Evolutionary conservation across 495 filamentous ascomycete species (phyloP), one percentile per base, ranked within the genome.

Genomic region (Cladorrhinum samala): DNA sequence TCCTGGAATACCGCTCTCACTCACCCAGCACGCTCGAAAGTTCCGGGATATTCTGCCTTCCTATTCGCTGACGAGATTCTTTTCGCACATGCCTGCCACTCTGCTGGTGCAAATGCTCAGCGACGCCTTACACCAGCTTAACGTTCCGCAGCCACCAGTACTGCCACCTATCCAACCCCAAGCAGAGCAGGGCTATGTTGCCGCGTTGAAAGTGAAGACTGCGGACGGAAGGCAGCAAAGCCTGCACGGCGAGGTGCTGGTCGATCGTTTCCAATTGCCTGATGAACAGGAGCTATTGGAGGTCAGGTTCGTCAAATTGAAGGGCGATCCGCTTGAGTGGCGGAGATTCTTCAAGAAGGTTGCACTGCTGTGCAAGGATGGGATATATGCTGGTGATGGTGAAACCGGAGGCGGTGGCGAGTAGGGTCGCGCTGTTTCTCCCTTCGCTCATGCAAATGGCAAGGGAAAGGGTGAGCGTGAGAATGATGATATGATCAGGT

Each of bases 321-420:
- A 94, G 71, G 93, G 94, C 11, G 93, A 99, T 75, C 94, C 94
- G 9, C 68, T 99, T 25, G 93, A 96, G 77, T 99, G 93, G 93
- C 78, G 93, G 51, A 78, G 93, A 46, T 92, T 99, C 65, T 99
- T 99, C 77, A 99, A 96, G 72, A 88, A 86, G 68, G 82, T 95
- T 11, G 86, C 84, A 16, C 73, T 91, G 52, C 71, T 91, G 24
- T 93, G 91, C 72, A 86, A 85, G 67, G 90, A 95, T 59, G 89
- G 81, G 4, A 80, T 96, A 39, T 79, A 68, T 56, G 93, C 68
- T 46, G 68, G 66, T 39, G 70, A 75, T 3, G 46, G 46, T 13
- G 55, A 11, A 33, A 33, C 6, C 27, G 27, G 27, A 11, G 27
- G 27, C 27, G 27, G n/a, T n/a, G n/a, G 42, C 17, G 55, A 33